Conservation (phyloP, 257 asterid species). For the Solanum chiquidenum region DNA sequence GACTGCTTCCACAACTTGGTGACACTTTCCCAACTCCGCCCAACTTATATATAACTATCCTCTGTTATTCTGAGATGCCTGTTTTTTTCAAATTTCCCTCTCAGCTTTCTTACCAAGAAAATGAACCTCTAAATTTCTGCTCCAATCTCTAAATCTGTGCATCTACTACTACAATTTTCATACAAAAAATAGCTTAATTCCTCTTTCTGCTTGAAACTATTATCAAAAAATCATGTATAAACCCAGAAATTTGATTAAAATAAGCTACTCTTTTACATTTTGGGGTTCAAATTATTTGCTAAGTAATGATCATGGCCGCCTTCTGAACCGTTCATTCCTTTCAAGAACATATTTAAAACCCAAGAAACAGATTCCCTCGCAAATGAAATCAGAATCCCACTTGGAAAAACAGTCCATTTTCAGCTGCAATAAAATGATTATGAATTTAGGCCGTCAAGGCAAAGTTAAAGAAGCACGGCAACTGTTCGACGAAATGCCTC, state of each 20-base stretch:
- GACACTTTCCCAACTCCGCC: too few relatives aligned
- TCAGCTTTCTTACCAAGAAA: not conserved
- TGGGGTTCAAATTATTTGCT: not conserved
- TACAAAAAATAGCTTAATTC: not conserved
- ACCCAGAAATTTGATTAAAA: not conserved
- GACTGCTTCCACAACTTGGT: not conserved
- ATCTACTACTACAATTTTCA: not conserved
- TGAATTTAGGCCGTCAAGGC: constrained; percentile 26
- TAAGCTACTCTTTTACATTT: not conserved
- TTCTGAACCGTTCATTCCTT: not conserved
- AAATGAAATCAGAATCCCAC: not conserved
- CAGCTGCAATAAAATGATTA: not conserved
- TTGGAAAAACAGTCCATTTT: not conserved
- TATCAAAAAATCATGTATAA: not conserved
- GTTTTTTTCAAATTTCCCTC: not conserved
- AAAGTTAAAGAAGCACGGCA: constrained; percentile 27
- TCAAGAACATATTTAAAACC: not conserved
- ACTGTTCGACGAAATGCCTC: constrained; percentile 40
- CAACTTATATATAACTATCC: not conserved
- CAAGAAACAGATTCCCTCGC: not conserved
- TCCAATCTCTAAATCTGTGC: not conserved
- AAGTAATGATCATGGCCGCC: not conserved
- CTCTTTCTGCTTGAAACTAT: not conserved
- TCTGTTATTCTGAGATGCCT: not conserved
- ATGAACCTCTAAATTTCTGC: not conserved